phyloP scores from a whole-genome alignment of 2,329 filamentous ascomycete species.

The Colletotrichum magnum region DNA sequence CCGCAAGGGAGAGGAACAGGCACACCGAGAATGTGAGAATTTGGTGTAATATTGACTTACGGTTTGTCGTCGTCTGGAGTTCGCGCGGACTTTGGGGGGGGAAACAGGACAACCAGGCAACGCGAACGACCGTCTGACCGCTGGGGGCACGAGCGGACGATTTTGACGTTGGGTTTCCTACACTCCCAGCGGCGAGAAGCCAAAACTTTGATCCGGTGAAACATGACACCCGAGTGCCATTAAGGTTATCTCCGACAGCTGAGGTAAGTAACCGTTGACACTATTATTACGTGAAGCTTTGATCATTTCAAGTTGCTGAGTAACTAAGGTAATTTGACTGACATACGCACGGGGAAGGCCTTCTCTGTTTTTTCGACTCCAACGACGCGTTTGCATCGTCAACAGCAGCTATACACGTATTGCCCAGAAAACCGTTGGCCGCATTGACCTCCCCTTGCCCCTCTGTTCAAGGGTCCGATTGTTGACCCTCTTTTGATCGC shows the following conservation, averaged over 20 bases:
- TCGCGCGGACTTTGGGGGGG: too few relatives aligned
- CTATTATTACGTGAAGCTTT: neutral
- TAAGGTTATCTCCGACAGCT: neutral
- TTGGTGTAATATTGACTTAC: too few relatives aligned
- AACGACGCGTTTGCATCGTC: neutral
- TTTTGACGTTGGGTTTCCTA: neutral
- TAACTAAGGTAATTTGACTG: neutral
- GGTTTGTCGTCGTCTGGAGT: too few relatives aligned
- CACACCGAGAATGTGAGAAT: too few relatives aligned
- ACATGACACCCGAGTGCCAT: neutral
- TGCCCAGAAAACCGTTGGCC: neutral
- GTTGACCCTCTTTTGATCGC: slow-evolving; percentile 3
- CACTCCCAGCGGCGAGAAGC: neutral
- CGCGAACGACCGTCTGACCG: neutral
- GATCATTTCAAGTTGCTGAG: neutral
- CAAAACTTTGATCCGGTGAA: slow-evolving; percentile 34
- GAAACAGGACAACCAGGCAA: too few relatives aligned
- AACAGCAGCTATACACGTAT: neutral
- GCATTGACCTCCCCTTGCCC: neutral
- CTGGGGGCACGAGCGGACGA: slow-evolving; percentile 8
- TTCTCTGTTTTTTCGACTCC: too few relatives aligned
- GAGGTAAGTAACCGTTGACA: neutral
- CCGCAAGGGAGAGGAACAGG: too few relatives aligned
- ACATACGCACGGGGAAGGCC: too few relatives aligned
- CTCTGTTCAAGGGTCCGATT: neutral